Evolutionary conservation across 116 monocot genomes (phyloP), one percentile per base, ranked within the genome.

Genomic region (Cymodocea nodosa): DNA sequence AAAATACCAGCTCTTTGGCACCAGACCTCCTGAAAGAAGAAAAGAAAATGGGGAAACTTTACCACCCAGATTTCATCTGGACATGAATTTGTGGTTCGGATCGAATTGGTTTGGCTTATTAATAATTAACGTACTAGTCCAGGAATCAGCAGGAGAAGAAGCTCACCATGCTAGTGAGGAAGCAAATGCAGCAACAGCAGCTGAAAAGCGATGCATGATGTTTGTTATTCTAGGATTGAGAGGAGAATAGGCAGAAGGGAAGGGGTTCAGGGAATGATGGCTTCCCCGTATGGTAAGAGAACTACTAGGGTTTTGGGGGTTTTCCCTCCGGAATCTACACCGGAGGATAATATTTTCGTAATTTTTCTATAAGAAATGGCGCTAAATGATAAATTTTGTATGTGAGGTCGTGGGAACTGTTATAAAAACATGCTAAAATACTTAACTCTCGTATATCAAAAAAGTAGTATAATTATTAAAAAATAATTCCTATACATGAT

Each of bases 141-240:
- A 6, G 2, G 5, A 44, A 44, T 44, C 44, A 44, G 44, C 1
- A 44, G 44, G 5, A 44, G 9, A 6, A 6, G 11, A 44, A 44
- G 13, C 67, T 14, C 51, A 81, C 81, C 76, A 76, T 23, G 64
- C 12, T 22, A 73, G 51, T 12, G 60, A 81, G 17, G 73, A 52
- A 19, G 50, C 65, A 35, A 51, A n/a, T 39, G 67, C 67, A 37
- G 80, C 55, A 39, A 59, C 76, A 18, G 36, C 66, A 13, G 76
- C 76, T 8, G 44, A 6, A 44, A 44, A 44, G 44, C 44, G 44
- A 44, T 44, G 11, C 44, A 44, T 44, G 44, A 11, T 44, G 6
- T 6, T 6, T 2, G 44, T 2, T 37, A 37, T 6, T 6, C 76
- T 76, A 25, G 73, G 56, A 16, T 16, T 15, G 10, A 37, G 36